Conservation (phyloP, 2,329 filamentous ascomycete genomes). For the Falciphora oryzae region DNA sequence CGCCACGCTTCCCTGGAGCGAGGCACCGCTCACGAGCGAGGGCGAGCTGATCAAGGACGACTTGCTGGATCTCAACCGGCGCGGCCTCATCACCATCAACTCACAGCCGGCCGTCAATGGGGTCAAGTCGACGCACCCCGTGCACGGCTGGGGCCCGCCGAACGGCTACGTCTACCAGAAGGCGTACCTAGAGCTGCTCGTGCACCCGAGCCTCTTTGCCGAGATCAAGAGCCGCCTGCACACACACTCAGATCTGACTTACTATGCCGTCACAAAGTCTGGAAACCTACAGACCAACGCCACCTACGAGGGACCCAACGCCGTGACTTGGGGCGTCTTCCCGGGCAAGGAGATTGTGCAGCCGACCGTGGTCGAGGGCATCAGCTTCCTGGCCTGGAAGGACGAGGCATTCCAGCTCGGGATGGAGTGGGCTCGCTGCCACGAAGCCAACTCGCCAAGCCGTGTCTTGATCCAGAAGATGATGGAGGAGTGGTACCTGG, state of each 20-base stretch:
- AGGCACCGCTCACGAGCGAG: slow-evolving; percentile 77
- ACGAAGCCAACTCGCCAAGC: slow-evolving; percentile 69
- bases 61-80: slow-evolving; percentile 74
- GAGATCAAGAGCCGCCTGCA: slow-evolving; percentile 76
- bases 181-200: slow-evolving; percentile 87
- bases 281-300: slow-evolving; percentile 82
- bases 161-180: slow-evolving; percentile 99
- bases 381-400: slow-evolving; percentile 98
- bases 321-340: slow-evolving; percentile 99
- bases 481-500: slow-evolving; percentile 86
- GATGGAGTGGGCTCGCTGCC: slow-evolving; percentile 89
- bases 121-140: slow-evolving; percentile 76
- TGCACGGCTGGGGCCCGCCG: slow-evolving; percentile 89
- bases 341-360: slow-evolving; percentile 99
- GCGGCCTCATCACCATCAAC: slow-evolving; percentile 91
- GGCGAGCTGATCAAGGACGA: slow-evolving; percentile 71
- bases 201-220: slow-evolving; percentile 72
- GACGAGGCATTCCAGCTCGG: slow-evolving; percentile 94
- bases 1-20: slow-evolving; percentile 87
- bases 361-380: slow-evolving; percentile 96
- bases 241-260: slow-evolving; percentile 75
- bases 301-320: slow-evolving; percentile 81
- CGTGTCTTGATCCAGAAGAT: slow-evolving; percentile 73
- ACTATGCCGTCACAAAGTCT: slow-evolving; percentile 84
- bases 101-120: slow-evolving; percentile 94